These are phyloP conservation scores for Boletus rubroflammeus DNA, from an alignment of 768 basidiomycete species.

Conservation along the genomic window DNA sequence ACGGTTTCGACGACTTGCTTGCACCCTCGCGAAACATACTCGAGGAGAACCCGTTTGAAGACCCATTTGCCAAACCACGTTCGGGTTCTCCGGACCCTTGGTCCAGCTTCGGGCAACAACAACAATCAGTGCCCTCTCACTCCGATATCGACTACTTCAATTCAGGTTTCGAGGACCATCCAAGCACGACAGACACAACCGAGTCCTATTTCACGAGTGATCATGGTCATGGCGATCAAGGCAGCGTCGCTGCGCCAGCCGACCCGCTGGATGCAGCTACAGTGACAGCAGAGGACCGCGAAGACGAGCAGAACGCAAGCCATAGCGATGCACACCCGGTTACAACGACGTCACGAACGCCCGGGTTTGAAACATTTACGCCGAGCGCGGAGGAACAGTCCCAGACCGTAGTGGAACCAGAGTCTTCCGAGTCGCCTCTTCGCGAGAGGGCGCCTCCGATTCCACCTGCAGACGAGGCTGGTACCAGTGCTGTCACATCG, in stretches of 20 bases:
- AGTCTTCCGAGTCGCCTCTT: conserved; percentile 12
- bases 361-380: conserved; percentile 49
- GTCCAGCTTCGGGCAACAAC: conserved; percentile 53
- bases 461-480: conserved; percentile 31
- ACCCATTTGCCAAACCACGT: conserved; percentile 61
- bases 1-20: conserved; percentile 76
- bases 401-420: conserved; percentile 9
- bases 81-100: conserved; percentile 75
- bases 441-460: conserved; percentile 33
- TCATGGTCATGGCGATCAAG: conserved; percentile 32
- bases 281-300: conserved; percentile 30
- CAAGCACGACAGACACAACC: conserved; percentile 20
- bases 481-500: conserved; percentile 7
- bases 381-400: conserved; percentile 24
- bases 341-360: conserved; percentile 25
- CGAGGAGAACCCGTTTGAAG: conserved; percentile 75
- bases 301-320: conserved; percentile 25
- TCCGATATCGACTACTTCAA: conserved; percentile 28
- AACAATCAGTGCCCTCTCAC: conserved; percentile 14
- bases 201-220: conserved; percentile 37
- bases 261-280: conserved; percentile 43
- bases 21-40: conserved; percentile 54
- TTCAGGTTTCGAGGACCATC: conserved; percentile 27
- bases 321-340: conserved; percentile 12
- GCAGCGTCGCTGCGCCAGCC: conserved; percentile 15